A percentile compares a stretch with the other conserved stretches of the same genome.
Conservation (phyloP, 2,329 filamentous ascomycete genomes). For the Penicillium sclerotigenum region DNA sequence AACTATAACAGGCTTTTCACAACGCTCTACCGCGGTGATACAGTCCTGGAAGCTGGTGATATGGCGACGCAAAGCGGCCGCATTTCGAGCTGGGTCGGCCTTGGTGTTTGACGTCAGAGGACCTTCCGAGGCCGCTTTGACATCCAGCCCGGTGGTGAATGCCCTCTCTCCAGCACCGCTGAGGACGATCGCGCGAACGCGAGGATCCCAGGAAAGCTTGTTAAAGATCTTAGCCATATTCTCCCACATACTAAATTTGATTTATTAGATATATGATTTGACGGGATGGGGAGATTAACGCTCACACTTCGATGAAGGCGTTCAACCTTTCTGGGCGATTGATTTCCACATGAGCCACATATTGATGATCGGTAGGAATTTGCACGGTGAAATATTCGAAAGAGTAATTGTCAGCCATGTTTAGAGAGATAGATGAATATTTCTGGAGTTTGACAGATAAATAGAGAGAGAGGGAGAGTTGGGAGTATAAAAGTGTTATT, state of each 20-base stretch:
- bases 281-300: conserved; percentile 7
- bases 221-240: conserved; percentile 72
- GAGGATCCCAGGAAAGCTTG: conserved; percentile 66
- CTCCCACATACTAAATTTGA: conserved; percentile 67
- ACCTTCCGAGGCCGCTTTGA: conserved; percentile 63
- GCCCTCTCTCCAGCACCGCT: conserved; percentile 78
- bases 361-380: conserved; percentile 58
- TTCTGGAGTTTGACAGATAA: neutral
- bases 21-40: conserved; percentile 73
- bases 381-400: conserved; percentile 67
- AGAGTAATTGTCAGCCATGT: conserved; percentile 26
- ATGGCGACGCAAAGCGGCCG: conserved; percentile 61
- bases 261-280: conserved; percentile 1
- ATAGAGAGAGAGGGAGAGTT: neutral
- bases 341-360: conserved; percentile 88
- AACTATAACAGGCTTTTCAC: conserved; percentile 86
- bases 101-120: conserved; percentile 42
- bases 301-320: conserved; percentile 69
- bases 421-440: neutral
- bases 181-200: conserved; percentile 73
- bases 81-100: conserved; percentile 62
- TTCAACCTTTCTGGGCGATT: conserved; percentile 85
- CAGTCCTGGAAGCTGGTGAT: conserved; percentile 78
- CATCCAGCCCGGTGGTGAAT: conserved; percentile 83
- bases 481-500: neutral